Percentiles rank a stretch among this genome's conserved stretches.
These are phyloP conservation scores for Diaporthe vexans DNA, from an alignment of 2,329 filamentous ascomycete species.

Conservation along the genomic window DNA sequence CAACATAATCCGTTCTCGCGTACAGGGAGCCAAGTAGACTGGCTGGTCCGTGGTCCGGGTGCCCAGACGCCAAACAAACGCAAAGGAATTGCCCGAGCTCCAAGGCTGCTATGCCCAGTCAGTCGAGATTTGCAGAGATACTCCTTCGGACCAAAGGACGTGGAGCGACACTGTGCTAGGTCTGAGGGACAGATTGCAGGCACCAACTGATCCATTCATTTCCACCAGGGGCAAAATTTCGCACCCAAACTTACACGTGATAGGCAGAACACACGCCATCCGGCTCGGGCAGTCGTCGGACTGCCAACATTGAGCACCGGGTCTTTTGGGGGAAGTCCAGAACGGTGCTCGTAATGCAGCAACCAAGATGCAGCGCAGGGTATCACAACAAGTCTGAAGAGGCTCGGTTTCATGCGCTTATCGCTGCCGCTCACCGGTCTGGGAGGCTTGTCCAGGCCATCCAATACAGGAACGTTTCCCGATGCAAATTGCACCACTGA, in stretches of 20 bases:
- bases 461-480: not conserved
- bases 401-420: not conserved
- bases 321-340: not conserved
- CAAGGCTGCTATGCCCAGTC: not conserved
- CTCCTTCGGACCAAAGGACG: not conserved
- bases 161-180: not conserved
- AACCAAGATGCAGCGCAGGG: not conserved
- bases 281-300: not conserved
- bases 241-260: not conserved
- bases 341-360: not conserved
- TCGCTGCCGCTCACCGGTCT: conserved; percentile 20
- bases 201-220: not conserved
- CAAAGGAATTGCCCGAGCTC: not conserved
- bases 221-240: not conserved
- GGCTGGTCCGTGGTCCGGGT: not conserved
- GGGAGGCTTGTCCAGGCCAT: not conserved
- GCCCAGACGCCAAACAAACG: conserved; percentile 12
- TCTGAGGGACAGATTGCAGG: not conserved
- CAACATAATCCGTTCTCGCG: not conserved
- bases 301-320: not conserved
- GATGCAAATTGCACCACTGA: not conserved
- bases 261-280: not conserved
- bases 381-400: not conserved
- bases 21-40: not conserved
- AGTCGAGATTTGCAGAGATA: not conserved